Evolutionary conservation across 2,329 filamentous ascomycete genomes (phyloP), one percentile per base, ranked within the genome.

Genomic region (Colletotrichum musae): DNA sequence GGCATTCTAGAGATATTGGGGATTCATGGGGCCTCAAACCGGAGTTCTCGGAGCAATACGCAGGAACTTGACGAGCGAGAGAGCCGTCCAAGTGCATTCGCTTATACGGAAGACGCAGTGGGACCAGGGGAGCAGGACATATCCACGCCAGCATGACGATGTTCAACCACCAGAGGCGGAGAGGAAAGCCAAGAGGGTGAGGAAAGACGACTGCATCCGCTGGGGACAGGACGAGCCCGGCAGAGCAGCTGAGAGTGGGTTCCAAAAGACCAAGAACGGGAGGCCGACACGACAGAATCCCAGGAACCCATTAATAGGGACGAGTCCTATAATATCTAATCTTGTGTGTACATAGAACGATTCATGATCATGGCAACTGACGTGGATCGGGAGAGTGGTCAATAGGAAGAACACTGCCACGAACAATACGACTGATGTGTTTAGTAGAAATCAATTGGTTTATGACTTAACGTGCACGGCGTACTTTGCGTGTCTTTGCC

Each of bases 11-110:
- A 84, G 79, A 77, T 78, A 77, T 78, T 80, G 79, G 75, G 74
- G 73, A 77, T 79, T 80, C 76, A 74, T 77, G 75, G 79, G 78
- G 79, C 77, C 79, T 75, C 70, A 72, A 77, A 72, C 63, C 73
- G 83, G 84, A 84, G 83, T 86, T 85, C 75, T 78, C 74, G 82
- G 82, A 83, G 81, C 81, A 82, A 75, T 72, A 74, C 77, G 79
- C 77, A 77, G 77, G 80, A 76, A 72, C 72, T 70, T 67, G 66
- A 72, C 64, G 68, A 68, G 43, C 73, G 61, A 72, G 67, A 72
- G 71, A 73, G 71, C 72, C 72, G 73, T 71, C 73, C 73, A 70
- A 72, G 56, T 71, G 70, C 83, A 84, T 81, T 85, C 83, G 80
- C 81, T 84, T 83, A 82, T 75, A 79, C 73, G 75, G 73, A 77